Evolutionary conservation across 176 grass and related monocot genomes (phyloP).

Genomic region (Juncus effusus): DNA sequence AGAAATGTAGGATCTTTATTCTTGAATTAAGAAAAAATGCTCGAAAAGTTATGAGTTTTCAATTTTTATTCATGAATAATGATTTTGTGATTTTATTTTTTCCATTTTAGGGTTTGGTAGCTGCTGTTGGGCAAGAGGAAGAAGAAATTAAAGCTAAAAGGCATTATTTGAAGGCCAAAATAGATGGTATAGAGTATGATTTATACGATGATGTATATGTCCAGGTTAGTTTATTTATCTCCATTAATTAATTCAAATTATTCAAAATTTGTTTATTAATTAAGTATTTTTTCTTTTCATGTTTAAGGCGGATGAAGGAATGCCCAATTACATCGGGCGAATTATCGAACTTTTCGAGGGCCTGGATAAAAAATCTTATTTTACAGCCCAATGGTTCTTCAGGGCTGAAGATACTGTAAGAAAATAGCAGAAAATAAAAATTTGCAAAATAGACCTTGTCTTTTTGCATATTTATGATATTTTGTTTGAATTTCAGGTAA

Average conservation of each 20-base stretch:
- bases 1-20: slow-evolving; percentile 15
- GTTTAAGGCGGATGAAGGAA: slow-evolving; percentile 49
- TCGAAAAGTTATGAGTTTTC: neutral
- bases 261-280: neutral
- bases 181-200: slow-evolving; percentile 39
- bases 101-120: slow-evolving; percentile 22
- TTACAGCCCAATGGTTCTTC: slow-evolving; percentile 78
- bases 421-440: too few species aligned
- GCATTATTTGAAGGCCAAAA: slow-evolving; percentile 47
- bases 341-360: slow-evolving; percentile 77
- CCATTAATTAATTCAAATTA: neutral
- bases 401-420: slow-evolving; percentile 67
- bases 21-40: neutral
- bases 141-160: slow-evolving; percentile 27
- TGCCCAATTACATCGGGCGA: slow-evolving; percentile 60
- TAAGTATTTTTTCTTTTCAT: neutral
- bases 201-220: slow-evolving; percentile 57
- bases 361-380: slow-evolving; percentile 35
- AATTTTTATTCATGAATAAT: neutral
- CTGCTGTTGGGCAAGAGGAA: slow-evolving; percentile 20
- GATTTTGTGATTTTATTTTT: slow-evolving; percentile 5
- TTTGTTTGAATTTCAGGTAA: slow-evolving; percentile 27
- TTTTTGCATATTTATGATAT: too few species aligned
- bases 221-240: slow-evolving; percentile 41
- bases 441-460: too few species aligned